Percentiles rank a stretch among this genome's conserved stretches.
These are phyloP conservation scores for Saksenaea vasiformis DNA, from an alignment of 371 early-diverging fungal species.

Conservation along the genomic window DNA sequence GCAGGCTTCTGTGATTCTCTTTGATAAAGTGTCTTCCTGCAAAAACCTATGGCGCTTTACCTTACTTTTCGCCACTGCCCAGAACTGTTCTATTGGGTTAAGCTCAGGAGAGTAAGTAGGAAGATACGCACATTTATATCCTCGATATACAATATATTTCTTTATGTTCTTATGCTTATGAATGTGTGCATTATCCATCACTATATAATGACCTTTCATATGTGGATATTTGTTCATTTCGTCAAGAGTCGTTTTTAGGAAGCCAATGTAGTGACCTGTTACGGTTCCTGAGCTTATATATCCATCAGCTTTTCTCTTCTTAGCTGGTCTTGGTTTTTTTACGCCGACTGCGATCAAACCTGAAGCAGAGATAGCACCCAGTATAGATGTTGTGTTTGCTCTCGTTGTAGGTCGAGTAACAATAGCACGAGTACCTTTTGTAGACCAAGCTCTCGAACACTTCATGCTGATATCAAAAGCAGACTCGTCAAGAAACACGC, in stretches of 20 bases:
- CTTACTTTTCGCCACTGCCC: too few species aligned
- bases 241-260: conserved; percentile 16
- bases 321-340: conserved; percentile 6
- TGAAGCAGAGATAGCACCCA: conserved; percentile 12
- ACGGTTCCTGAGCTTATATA: conserved; percentile 11
- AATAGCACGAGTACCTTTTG: conserved; percentile 16
- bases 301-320: conserved; percentile 11
- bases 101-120: too few species aligned
- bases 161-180: conserved; percentile 11
- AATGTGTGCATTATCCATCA: conserved; percentile 25
- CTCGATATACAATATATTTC: conserved; percentile 17
- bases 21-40: too few species aligned
- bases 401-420: conserved; percentile 14
- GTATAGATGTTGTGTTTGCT: conserved; percentile 15
- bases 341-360: conserved; percentile 10
- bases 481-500: conserved; percentile 14
- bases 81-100: too few species aligned
- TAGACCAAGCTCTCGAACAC: conserved; percentile 19
- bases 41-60: too few species aligned
- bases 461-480: conserved; percentile 19
- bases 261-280: conserved; percentile 14
- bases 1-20: too few species aligned
- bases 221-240: conserved; percentile 20
- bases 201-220: conserved; percentile 20
- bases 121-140: conserved; percentile 20